Evolutionary conservation across 176 grass and related monocot species (phyloP).

Genomic region (Dactylis glomerata): DNA sequence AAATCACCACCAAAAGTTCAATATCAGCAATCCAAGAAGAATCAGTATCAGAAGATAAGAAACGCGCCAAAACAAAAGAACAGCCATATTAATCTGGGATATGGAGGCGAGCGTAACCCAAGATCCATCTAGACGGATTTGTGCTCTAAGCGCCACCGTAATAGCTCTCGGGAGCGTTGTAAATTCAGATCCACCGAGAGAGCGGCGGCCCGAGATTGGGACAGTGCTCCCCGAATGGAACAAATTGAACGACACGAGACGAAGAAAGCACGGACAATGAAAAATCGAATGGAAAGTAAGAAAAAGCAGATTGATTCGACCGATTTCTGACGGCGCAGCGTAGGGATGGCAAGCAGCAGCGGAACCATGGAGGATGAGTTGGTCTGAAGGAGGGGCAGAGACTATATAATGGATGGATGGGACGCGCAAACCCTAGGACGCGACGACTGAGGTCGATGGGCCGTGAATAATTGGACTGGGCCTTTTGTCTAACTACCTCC

Average conservation of each 20-base stretch:
- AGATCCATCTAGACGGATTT: slow-evolving; percentile 32
- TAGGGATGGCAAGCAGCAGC: not conserved
- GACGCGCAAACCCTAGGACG: not conserved
- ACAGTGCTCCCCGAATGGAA: slow-evolving; percentile 7
- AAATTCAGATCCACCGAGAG: slow-evolving; percentile 5
- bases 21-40: not conserved
- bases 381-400: not conserved
- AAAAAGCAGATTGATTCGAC: not conserved
- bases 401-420: not conserved
- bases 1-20: not conserved
- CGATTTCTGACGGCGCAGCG: not conserved
- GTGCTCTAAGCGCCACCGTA: slow-evolving; percentile 57
- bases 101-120: slow-evolving; percentile 66
- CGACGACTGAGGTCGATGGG: not conserved
- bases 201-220: slow-evolving; percentile 8
- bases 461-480: not conserved
- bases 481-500: no score
- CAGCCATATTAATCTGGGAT: not conserved
- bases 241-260: not conserved
- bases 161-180: slow-evolving; percentile 30
- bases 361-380: not conserved
- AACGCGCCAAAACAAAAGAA: no score
- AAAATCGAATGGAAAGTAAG: not conserved
- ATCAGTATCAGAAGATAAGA: not conserved
- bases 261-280: no score